These are phyloP conservation scores for Scutellaria baicalensis DNA, from an alignment of 257 asterid genomes.

Conservation along the genomic window DNA sequence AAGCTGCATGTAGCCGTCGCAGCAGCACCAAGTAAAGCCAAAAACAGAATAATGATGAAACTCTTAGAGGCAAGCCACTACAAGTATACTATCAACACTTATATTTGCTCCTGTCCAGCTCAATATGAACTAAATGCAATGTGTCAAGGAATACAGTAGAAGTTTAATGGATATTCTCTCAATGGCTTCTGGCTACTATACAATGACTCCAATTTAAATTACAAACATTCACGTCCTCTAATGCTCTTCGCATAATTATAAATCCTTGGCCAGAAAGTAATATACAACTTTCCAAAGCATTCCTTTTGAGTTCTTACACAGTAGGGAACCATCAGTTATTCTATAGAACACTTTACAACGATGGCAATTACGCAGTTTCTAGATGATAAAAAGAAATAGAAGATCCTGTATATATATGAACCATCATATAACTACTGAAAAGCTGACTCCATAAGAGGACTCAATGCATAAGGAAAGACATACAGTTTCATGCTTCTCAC, in stretches of 20 bases:
- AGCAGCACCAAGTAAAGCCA: not conserved
- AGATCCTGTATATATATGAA: not conserved
- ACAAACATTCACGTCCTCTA: not conserved
- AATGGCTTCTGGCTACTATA: too few relatives aligned
- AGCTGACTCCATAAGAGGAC: not conserved
- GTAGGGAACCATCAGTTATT: not conserved
- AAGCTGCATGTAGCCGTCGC: not conserved
- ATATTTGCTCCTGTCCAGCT: not conserved
- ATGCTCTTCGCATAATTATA: not conserved
- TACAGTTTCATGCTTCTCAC: conserved; percentile 72
- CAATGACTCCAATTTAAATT: not conserved
- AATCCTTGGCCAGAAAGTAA: not conserved
- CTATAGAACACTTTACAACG: not conserved
- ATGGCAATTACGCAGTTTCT: not conserved
- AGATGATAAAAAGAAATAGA: not conserved
- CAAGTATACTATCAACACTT: not conserved
- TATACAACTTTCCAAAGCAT: not conserved
- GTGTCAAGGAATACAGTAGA: not conserved
- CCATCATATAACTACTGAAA: not conserved
- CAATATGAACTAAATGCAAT: not conserved
- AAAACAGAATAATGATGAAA: not conserved
- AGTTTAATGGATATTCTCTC: not conserved
- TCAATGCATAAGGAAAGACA: conserved; percentile 23
- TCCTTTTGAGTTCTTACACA: not conserved
- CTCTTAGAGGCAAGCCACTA: not conserved